Evolutionary conservation across 352 stramenopile species (phyloP).

Genomic region (Phytophthora cactorum): DNA sequence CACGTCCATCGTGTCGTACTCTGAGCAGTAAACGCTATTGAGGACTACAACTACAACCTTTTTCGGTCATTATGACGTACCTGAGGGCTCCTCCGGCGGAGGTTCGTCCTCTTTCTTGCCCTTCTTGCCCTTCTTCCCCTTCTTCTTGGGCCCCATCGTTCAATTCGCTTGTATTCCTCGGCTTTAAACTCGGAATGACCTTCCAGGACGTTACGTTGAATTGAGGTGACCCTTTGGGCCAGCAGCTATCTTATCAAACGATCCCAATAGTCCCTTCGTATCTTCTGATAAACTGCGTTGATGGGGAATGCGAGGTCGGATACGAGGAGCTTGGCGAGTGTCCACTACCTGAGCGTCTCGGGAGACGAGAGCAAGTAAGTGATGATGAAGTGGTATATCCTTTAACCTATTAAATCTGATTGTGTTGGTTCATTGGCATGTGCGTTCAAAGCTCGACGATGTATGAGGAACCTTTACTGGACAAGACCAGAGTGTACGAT

Average conservation of each 20-base stretch:
- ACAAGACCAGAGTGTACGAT: conserved; percentile 20
- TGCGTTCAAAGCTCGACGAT: conserved; percentile 30
- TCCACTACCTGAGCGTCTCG: conserved; percentile 35
- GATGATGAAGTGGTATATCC: neutral
- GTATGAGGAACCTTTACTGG: conserved; percentile 67
- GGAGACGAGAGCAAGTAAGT: conserved; percentile 37
- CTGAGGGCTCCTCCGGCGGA: conserved; percentile 73
- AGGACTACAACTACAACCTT: neutral
- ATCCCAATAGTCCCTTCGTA: conserved; percentile 21
- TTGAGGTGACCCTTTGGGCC: conserved; percentile 7
- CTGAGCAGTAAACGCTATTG: conserved; percentile 29
- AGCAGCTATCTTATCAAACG: conserved; percentile 10
- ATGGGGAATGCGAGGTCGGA: conserved; percentile 57
- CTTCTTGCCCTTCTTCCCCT: conserved; percentile 81
- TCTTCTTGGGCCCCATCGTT: conserved; percentile 80
- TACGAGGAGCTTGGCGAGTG: conserved; percentile 36
- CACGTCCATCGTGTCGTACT: conserved; percentile 94
- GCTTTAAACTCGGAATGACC: neutral
- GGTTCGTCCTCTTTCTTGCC: conserved; percentile 68
- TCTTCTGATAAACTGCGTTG: neutral
- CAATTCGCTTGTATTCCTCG: neutral
- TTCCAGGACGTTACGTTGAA: conserved; percentile 22
- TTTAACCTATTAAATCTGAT: neutral
- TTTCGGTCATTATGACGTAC: conserved; percentile 32
- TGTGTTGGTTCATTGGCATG: neutral